Evolutionary conservation across 2,329 filamentous ascomycete genomes (phyloP).

Genomic region (Fusarium duplospermum): DNA sequence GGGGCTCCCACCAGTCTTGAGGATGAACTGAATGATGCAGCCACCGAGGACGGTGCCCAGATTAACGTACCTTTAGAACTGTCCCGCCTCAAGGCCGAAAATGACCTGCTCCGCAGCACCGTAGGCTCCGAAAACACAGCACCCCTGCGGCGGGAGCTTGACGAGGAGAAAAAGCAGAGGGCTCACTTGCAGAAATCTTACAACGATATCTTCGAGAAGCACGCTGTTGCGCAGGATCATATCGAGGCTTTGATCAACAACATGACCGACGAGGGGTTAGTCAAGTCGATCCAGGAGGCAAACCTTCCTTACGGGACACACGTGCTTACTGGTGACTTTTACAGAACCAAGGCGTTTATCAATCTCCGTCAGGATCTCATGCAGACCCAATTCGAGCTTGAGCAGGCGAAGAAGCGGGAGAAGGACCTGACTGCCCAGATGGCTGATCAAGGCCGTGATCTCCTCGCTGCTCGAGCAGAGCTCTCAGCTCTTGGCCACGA

Average conservation of each 20-base stretch:
- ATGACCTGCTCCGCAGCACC: slow-evolving; percentile 66
- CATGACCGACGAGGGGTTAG: slow-evolving; percentile 67
- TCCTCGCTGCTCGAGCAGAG: slow-evolving; percentile 64
- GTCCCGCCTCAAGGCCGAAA: slow-evolving; percentile 71
- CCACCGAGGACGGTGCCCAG: slow-evolving; percentile 48
- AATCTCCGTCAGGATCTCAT: slow-evolving; percentile 62
- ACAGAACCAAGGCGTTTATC: slow-evolving; percentile 65
- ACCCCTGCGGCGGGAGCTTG: slow-evolving; percentile 66
- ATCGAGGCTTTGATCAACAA: slow-evolving; percentile 65
- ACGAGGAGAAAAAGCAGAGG: slow-evolving; percentile 62
- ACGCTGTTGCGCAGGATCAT: slow-evolving; percentile 68
- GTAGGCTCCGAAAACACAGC: slow-evolving; percentile 66
- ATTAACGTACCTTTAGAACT: slow-evolving; percentile 62
- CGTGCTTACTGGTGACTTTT: slow-evolving; percentile 59
- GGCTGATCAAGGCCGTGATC: slow-evolving; percentile 66
- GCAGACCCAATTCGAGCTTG: slow-evolving; percentile 60
- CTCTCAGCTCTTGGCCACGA: slow-evolving; percentile 66
- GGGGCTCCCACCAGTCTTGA: slow-evolving; percentile 61
- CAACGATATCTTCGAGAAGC: slow-evolving; percentile 69
- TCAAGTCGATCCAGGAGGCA: slow-evolving; percentile 51
- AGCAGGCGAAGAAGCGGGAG: slow-evolving; percentile 55
- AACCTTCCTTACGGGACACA: slow-evolving; percentile 37
- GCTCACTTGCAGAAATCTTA: slow-evolving; percentile 65
- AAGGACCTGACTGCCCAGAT: slow-evolving; percentile 61
- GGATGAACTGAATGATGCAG: slow-evolving; percentile 68